These are phyloP conservation scores for Penicillium waksmanii DNA, from an alignment of 495 filamentous ascomycete species.

Conservation along the genomic window DNA sequence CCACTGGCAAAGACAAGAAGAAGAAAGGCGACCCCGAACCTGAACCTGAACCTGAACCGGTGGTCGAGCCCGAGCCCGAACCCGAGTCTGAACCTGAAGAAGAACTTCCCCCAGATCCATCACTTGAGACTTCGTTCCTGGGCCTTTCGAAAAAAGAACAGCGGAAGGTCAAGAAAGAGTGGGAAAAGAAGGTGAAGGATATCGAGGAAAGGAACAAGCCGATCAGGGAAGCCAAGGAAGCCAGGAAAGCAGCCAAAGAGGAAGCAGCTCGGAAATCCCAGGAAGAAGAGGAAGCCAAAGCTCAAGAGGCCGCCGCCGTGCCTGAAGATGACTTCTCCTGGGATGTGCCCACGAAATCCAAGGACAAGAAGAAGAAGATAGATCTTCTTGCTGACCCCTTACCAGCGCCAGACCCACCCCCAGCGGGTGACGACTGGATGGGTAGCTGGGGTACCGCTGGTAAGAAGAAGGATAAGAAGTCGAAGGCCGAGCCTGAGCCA, in stretches of 20 bases:
- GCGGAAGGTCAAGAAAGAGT: constrained; percentile 40
- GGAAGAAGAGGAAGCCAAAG: constrained; percentile 25
- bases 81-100: constrained; percentile 17
- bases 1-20: constrained; percentile 33
- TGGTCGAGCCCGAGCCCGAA: constrained; percentile 26
- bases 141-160: constrained; percentile 35
- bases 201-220: constrained; percentile 12
- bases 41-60: constrained; percentile 13
- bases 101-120: constrained; percentile 3
- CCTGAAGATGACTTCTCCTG: constrained; percentile 36
- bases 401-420: constrained; percentile 24
- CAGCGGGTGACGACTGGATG: constrained; percentile 34
- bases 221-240: constrained; percentile 13
- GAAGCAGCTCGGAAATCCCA: constrained; percentile 14
- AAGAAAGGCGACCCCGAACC: constrained; percentile 28
- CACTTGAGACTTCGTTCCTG: constrained; percentile 22
- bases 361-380: constrained; percentile 46
- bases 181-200: constrained; percentile 31
- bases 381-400: constrained; percentile 34
- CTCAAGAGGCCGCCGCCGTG: constrained; percentile 18
- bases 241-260: constrained; percentile 21
- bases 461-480: constrained; percentile 47
- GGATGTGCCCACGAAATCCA: constrained; percentile 35
- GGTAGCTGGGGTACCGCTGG: constrained; percentile 34
- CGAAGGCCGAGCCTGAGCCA: constrained; percentile 32